Evolutionary conservation across 192 early-diverging fungal species (phyloP).

Genomic region (Cladochytrium replicatum): DNA sequence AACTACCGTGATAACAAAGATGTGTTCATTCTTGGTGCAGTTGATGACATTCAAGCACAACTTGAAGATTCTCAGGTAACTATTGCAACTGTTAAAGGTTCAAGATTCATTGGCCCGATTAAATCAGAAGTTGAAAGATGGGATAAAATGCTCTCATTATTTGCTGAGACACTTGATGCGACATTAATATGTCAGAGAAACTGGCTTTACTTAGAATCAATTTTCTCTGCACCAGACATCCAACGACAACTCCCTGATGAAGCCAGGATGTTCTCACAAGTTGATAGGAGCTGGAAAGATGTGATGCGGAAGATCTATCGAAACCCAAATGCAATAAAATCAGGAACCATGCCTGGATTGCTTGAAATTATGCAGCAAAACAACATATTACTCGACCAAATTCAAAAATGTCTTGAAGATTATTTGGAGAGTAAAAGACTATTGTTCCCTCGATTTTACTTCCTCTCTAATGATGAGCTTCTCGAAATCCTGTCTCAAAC

Average conservation of each 20-base stretch:
- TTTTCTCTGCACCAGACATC: conserved; percentile 54
- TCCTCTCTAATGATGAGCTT: conserved; percentile 55
- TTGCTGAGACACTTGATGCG: conserved; percentile 48
- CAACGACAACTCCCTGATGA: conserved; percentile 57
- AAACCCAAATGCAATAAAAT: conserved; percentile 58
- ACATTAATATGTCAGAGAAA: conserved; percentile 51
- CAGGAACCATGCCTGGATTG: conserved; percentile 43
- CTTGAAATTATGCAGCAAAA: conserved; percentile 51
- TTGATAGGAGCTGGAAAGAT: conserved; percentile 54
- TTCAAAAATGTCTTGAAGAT: conserved; percentile 55
- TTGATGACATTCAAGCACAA: conserved; percentile 51
- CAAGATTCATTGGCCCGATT: conserved; percentile 50
- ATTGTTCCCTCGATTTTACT: conserved; percentile 53
- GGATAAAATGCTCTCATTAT: conserved; percentile 47
- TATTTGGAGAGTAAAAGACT: conserved; percentile 51
- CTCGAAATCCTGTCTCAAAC: conserved; percentile 54
- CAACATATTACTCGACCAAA: conserved; percentile 48
- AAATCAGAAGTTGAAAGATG: conserved; percentile 47
- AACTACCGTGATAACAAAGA: conserved; percentile 48
- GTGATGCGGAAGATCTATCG: conserved; percentile 43
- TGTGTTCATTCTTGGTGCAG: conserved; percentile 48
- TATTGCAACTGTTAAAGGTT: conserved; percentile 48
- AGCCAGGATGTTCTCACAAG: conserved; percentile 49
- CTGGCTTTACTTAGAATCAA: conserved; percentile 51
- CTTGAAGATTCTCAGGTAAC: conserved; percentile 53